These are phyloP conservation scores for Limonium bicolor DNA, from an alignment of 148 eudicot genomes.

Conservation along the genomic window DNA sequence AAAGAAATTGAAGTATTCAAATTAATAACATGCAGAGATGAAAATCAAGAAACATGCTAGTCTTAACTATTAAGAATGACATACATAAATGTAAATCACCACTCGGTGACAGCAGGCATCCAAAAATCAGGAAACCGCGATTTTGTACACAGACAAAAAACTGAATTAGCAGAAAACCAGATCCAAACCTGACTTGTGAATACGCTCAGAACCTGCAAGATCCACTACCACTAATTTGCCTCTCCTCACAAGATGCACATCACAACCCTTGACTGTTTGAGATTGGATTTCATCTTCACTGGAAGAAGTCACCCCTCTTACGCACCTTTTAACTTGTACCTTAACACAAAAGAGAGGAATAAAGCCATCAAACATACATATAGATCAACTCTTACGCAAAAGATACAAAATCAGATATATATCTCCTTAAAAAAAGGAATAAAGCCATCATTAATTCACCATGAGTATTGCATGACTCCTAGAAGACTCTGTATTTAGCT, in stretches of 20 bases:
- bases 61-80: no score
- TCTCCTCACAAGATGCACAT: conserved; percentile 69
- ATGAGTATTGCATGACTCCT: conserved; percentile 87
- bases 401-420: no score
- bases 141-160: no score
- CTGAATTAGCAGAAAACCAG: neutral
- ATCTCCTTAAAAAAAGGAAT: no score
- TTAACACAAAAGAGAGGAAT: conserved; percentile 6
- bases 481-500: conserved; percentile 89
- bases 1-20: no score
- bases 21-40: no score
- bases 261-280: conserved; percentile 35
- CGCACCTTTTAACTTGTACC: conserved; percentile 82
- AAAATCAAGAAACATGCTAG: no score
- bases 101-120: no score
- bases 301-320: conserved; percentile 50
- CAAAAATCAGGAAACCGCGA: no score
- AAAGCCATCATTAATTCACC: conserved; percentile 24
- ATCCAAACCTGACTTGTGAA: conserved; percentile 78
- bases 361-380: neutral
- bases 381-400: no score
- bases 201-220: conserved; percentile 98
- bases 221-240: conserved; percentile 94
- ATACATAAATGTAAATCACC: no score
- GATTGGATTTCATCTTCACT: conserved; percentile 43